A percentile compares a stretch with the other conserved stretches of the same genome.
Evolutionary conservation across 2,329 filamentous ascomycete genomes (phyloP).

Genomic region (Hypoxylon sp.): DNA sequence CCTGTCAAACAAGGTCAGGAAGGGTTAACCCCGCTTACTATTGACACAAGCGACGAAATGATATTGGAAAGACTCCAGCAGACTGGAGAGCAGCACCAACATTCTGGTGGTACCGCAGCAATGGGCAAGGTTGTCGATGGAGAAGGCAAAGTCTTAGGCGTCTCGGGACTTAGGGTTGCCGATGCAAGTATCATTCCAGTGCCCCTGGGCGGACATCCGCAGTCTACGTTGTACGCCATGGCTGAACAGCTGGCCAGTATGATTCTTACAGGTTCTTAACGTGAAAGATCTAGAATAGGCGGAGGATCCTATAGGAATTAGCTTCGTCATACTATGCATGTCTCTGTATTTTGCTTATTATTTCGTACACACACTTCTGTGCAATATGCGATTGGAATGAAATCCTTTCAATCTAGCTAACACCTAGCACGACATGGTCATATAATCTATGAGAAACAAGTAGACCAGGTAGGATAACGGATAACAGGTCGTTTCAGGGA

Average conservation of each 20-base stretch:
- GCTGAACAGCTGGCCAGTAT: slow-evolving; percentile 43
- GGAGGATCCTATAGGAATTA: no score
- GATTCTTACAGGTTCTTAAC: slow-evolving; percentile 31
- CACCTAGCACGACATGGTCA: no score
- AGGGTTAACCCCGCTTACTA: slow-evolving; percentile 42
- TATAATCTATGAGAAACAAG: no score
- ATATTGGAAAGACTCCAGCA: slow-evolving; percentile 48
- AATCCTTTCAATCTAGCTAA: no score
- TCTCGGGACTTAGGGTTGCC: slow-evolving; percentile 43
- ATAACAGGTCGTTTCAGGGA: no score
- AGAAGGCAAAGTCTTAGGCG: slow-evolving; percentile 46
- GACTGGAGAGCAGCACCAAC: slow-evolving; percentile 46
- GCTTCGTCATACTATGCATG: no score
- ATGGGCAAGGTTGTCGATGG: slow-evolving; percentile 48
- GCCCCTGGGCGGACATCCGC: slow-evolving; percentile 46
- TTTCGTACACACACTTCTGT: no score
- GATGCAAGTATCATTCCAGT: slow-evolving; percentile 51
- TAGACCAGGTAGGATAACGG: no score
- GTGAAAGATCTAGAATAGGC: no score
- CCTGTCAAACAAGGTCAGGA: slow-evolving; percentile 40
- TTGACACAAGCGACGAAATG: slow-evolving; percentile 42
- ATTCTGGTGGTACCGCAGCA: slow-evolving; percentile 46
- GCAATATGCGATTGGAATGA: no score
- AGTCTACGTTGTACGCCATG: slow-evolving; percentile 47
- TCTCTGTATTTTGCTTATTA: no score